Conservation (phyloP, 78 protist genomes). For the Speleostelium caveatum region DNA sequence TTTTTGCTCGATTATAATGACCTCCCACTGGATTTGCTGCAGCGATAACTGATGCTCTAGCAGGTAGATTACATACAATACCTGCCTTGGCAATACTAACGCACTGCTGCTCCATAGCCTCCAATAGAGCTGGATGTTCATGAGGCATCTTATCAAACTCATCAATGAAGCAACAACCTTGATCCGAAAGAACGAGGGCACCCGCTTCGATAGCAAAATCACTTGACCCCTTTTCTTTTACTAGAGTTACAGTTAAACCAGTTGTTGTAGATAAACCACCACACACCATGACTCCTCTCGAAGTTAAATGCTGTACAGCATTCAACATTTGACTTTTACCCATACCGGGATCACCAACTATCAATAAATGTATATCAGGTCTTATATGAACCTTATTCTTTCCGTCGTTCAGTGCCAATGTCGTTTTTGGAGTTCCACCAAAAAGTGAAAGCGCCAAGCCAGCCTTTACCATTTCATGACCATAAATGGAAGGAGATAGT, state of each 20-base stretch:
- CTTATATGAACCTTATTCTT: slow-evolving; percentile 82
- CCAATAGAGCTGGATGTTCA: slow-evolving; percentile 95
- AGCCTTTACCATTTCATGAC: slow-evolving; percentile 97
- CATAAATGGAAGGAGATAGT: slow-evolving; percentile 97
- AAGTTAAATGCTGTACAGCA: slow-evolving; percentile 86
- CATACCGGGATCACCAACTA: slow-evolving; percentile 99
- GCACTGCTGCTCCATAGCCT: slow-evolving; percentile 99
- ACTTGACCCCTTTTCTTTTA: slow-evolving; percentile 86
- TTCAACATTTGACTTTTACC: slow-evolving; percentile 97
- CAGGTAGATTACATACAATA: slow-evolving; percentile 96
- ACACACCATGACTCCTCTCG: slow-evolving; percentile 98
- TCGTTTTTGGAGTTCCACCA: slow-evolving; percentile 91
- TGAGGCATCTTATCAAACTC: slow-evolving; percentile 99
- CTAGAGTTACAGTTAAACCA: slow-evolving; percentile 98
- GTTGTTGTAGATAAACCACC: slow-evolving; percentile 97
- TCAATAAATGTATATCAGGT: slow-evolving; percentile 95
- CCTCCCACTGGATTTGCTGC: slow-evolving; percentile 99
- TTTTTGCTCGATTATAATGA: slow-evolving; percentile 92
- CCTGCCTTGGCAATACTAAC: slow-evolving; percentile 99
- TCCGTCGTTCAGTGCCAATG: background rate
- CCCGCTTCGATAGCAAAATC: slow-evolving; percentile 99
- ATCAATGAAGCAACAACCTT: slow-evolving; percentile 99
- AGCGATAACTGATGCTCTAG: slow-evolving; percentile 96
- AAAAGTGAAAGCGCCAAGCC: slow-evolving; percentile 97
- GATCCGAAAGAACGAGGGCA: slow-evolving; percentile 91